Percentiles rank a stretch among this genome's conserved stretches.
Conservation (phyloP, 495 filamentous ascomycete species). For the Antarctomyces pellizariae region DNA sequence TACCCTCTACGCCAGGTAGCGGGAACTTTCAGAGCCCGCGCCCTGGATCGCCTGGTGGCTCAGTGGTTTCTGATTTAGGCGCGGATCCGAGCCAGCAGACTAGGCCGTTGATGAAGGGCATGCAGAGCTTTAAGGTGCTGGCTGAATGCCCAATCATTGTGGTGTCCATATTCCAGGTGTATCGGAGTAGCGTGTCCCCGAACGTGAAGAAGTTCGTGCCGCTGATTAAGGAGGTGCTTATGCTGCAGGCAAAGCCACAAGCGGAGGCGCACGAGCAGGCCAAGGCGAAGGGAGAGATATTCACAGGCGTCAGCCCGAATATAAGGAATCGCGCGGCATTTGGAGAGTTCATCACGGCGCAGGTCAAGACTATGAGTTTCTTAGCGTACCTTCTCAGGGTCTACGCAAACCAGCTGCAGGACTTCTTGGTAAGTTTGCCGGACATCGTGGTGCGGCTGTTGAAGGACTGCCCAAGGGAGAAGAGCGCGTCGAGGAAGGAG, state of each 20-base stretch:
- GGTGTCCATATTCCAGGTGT: slow-evolving; percentile 90
- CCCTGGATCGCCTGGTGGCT: slow-evolving; percentile 69
- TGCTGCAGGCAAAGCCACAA: slow-evolving; percentile 81
- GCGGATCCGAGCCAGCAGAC: slow-evolving; percentile 54
- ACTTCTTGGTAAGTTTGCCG: slow-evolving; percentile 73
- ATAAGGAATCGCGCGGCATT: slow-evolving; percentile 89
- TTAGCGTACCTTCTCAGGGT: slow-evolving; percentile 79
- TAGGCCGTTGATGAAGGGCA: slow-evolving; percentile 61
- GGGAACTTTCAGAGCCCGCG: slow-evolving; percentile 60
- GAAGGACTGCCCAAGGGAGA: slow-evolving; percentile 83
- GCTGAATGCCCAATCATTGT: slow-evolving; percentile 97
- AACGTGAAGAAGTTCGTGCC: slow-evolving; percentile 91
- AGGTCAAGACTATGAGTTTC: slow-evolving; percentile 99
- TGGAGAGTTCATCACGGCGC: slow-evolving; percentile 90
- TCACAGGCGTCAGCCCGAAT: slow-evolving; percentile 79
- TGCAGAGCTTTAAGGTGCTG: slow-evolving; percentile 97
- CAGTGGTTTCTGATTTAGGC: slow-evolving; percentile 44
- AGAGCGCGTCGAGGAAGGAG: slow-evolving; percentile 83
- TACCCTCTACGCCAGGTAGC: slow-evolving; percentile 60
- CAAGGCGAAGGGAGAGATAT: slow-evolving; percentile 46
- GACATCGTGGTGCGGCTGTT: slow-evolving; percentile 79
- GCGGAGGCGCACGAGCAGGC: slow-evolving; percentile 78
- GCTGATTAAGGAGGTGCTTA: slow-evolving; percentile 71
- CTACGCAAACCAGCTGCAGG: slow-evolving; percentile 66
- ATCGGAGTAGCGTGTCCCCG: slow-evolving; percentile 47